These are phyloP conservation scores for Xylaria acuta DNA, from an alignment of 495 filamentous ascomycete genomes.

Conservation along the genomic window DNA sequence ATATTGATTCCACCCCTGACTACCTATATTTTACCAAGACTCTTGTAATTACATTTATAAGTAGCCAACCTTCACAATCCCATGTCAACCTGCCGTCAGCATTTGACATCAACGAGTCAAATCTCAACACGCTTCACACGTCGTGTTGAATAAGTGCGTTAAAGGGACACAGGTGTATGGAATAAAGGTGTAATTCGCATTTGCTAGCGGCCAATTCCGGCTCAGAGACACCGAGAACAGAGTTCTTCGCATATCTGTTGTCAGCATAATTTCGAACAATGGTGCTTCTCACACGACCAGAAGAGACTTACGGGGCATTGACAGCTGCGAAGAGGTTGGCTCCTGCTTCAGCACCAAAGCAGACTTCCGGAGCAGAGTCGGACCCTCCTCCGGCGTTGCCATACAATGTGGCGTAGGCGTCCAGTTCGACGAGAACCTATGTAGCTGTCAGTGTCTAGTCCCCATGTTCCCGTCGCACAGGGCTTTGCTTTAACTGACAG, in stretches of 20 bases:
- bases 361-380: slow-evolving; percentile 7
- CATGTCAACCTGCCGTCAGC: too few relatives aligned
- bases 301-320: slow-evolving; percentile 13
- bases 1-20: too few relatives aligned
- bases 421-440: not conserved
- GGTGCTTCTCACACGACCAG: not conserved
- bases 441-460: not conserved
- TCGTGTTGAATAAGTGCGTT: not conserved
- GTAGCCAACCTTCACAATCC: too few relatives aligned
- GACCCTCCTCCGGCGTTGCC: slow-evolving; percentile 4
- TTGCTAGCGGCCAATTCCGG: slow-evolving; percentile 11
- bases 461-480: not conserved
- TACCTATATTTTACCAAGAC: too few relatives aligned
- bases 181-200: slow-evolving; percentile 2
- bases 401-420: slow-evolving; percentile 19
- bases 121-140: not conserved
- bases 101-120: not conserved
- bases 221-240: slow-evolving; percentile 12
- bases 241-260: too few relatives aligned
- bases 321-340: slow-evolving; percentile 11
- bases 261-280: slow-evolving; percentile 17
- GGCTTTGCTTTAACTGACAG: not conserved
- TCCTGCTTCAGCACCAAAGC: slow-evolving; percentile 11
- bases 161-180: not conserved
- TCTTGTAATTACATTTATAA: too few relatives aligned